These are phyloP conservation scores for Fusarium piperis DNA, from an alignment of 2,329 filamentous ascomycete genomes.

Conservation along the genomic window DNA sequence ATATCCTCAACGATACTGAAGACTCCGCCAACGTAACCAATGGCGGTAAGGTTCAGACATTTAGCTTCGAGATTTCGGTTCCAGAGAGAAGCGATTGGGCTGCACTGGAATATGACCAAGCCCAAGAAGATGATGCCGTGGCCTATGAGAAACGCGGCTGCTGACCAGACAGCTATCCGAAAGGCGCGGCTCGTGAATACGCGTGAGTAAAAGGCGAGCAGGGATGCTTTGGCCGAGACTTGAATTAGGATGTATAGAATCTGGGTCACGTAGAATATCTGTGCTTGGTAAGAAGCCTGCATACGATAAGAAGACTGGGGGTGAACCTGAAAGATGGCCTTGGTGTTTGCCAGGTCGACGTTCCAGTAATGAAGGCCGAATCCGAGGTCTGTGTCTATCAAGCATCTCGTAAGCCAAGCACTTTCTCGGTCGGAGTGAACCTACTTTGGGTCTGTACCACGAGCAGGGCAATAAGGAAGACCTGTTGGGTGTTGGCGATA, in stretches of 20 bases:
- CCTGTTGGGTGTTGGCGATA: not conserved
- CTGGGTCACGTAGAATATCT: not conserved
- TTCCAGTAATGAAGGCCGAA: not conserved
- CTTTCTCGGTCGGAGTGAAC: not conserved
- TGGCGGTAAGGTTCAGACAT: not conserved
- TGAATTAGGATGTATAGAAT: not conserved
- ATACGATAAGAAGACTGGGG: not conserved
- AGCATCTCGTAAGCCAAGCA: not conserved
- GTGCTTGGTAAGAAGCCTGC: too few species aligned
- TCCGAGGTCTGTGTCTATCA: not conserved
- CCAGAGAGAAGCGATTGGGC: not conserved
- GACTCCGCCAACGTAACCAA: not conserved
- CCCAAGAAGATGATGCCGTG: not conserved
- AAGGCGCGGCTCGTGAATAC: not conserved
- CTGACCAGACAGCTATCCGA: not conserved
- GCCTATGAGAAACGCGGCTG: not conserved
- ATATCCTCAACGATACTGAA: not conserved
- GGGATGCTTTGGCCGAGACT: not conserved
- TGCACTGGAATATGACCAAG: not conserved
- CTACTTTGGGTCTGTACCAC: not conserved
- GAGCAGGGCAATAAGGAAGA: not conserved
- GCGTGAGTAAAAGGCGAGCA: not conserved
- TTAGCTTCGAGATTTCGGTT: not conserved
- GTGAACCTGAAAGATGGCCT: not conserved
- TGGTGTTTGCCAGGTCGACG: not conserved